Conservation (phyloP, 305 asterid species). For the Solanum hybrid region DNA sequence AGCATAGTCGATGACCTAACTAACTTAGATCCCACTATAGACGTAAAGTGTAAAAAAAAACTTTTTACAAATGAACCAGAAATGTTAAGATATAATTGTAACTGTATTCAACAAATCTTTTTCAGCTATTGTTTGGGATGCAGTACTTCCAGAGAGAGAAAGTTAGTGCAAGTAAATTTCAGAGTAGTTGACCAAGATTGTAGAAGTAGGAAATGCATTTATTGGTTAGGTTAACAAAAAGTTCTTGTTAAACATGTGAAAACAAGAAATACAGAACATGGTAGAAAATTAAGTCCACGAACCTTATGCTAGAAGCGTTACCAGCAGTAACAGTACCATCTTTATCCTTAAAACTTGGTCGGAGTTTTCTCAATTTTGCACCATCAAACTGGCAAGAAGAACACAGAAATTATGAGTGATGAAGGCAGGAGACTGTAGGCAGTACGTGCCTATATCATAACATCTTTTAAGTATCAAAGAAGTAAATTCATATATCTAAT, state of each 20-base stretch:
- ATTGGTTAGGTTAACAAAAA: neutral
- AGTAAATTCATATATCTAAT: neutral
- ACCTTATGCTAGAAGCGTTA: constrained; percentile 98
- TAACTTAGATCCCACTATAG: neutral
- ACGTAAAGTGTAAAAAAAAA: neutral
- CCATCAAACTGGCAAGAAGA: constrained; percentile 68
- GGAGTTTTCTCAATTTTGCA: constrained; percentile 83
- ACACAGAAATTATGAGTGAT: neutral
- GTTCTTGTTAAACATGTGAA: neutral
- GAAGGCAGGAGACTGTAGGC: neutral
- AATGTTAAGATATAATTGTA: neutral
- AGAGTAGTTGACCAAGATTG: neutral
- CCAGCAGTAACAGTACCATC: constrained; percentile 98
- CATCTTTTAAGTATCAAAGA: neutral
- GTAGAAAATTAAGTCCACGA: neutral
- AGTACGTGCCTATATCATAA: neutral
- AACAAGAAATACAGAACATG: neutral
- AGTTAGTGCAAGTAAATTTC: neutral
- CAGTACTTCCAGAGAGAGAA: neutral
- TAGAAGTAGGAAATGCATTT: neutral
- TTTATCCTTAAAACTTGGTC: constrained; percentile 96
- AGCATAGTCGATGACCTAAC: neutral
- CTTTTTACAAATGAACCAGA: neutral
- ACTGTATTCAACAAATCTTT: neutral
- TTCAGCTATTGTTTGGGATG: neutral